Conservation (phyloP, 2,329 filamentous ascomycete species). For the Lecanicillium sp. region DNA sequence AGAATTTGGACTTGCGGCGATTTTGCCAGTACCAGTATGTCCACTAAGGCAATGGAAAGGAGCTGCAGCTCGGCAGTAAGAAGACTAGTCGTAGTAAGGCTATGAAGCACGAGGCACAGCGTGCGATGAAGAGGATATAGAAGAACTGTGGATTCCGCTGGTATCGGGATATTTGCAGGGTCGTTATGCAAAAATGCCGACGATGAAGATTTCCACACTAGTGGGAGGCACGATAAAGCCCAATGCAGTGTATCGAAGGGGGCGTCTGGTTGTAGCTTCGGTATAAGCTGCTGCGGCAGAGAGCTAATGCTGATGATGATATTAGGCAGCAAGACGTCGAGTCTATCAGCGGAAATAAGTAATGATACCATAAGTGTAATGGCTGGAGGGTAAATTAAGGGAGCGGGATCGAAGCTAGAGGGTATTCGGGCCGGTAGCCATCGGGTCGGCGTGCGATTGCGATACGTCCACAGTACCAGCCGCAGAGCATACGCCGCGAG, state of each 20-base stretch:
- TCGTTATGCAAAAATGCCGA: constrained; percentile 24
- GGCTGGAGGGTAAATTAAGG: constrained; percentile 75
- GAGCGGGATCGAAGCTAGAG: constrained; percentile 78
- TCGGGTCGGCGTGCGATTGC: constrained; percentile 27
- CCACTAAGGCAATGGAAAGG: constrained; percentile 73
- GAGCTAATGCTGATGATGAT: constrained; percentile 74
- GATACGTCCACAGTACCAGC: constrained; percentile 41
- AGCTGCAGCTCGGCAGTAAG: constrained; percentile 82
- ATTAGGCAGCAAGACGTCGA: constrained; percentile 62
- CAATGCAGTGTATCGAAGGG: constrained; percentile 67
- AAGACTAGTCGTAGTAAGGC: constrained; percentile 82
- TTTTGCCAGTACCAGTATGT: constrained; percentile 65
- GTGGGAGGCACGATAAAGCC: constrained; percentile 63
- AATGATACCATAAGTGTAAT: constrained; percentile 71
- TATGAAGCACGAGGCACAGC: constrained; percentile 63
- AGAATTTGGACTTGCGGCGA: constrained; percentile 81
- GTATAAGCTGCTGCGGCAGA: constrained; percentile 65
- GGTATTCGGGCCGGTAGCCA: constrained; percentile 49
- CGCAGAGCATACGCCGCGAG: constrained; percentile 51
- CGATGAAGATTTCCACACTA: constrained; percentile 32
- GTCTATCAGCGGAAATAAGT: constrained; percentile 56
- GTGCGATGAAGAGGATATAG: constrained; percentile 80
- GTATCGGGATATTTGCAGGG: constrained; percentile 22
- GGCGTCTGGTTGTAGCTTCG: constrained; percentile 47
- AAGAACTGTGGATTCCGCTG: constrained; percentile 51